Evolutionary conservation across 2,329 filamentous ascomycete genomes (phyloP), one percentile per base, ranked within the genome.

Genomic region (Diaporthe citri): DNA sequence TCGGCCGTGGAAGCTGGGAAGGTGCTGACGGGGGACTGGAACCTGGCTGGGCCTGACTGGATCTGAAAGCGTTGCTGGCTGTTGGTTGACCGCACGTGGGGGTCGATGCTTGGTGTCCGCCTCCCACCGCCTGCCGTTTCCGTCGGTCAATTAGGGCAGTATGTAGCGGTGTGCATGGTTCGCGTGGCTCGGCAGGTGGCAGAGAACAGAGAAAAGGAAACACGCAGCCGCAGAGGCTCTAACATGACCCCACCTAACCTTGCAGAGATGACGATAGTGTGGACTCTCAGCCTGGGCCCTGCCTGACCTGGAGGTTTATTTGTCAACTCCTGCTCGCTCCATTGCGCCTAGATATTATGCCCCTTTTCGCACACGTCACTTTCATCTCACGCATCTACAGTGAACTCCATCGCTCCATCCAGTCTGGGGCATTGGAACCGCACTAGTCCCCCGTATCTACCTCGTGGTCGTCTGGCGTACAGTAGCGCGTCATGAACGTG

Each of bases 11-110:
- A 48, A 64, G 60, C 60, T 48, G 60, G 60, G 60, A 64, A 46
- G 60, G 60, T 64, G 60, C 60, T 64, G 41, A 64, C 60, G 60
- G 60, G 60, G 60, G 48, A 66, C 41, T 48, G 41, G 60, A 13
- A 13, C n/a, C 25, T 43, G 25, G 25, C 22, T 43, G n/a, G n/a
- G 12, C 56, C 34, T 25, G 57, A 13, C 57, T 36, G 31, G 15
- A 12, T 2, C 15, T 6, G 34, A 13, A 36, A 20, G 31, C 20
- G 15, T 10, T 46, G 17, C 31, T 67, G 46, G 46, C 31, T 51
- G 12, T 13, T 67, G 17, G 64, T 20, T 48, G 31, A 9, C 22
- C 4, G 31, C 64, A 67, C 64, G 64, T 67, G 64, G 46, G 64
- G 64, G 62, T 51, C 43, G 17, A 0, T 22, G 8, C 46, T 48